A percentile compares a stretch with the other conserved stretches of the same genome.
Conservation (phyloP, 2,329 filamentous ascomycete species). For the Phaeosphaeria sp. region DNA sequence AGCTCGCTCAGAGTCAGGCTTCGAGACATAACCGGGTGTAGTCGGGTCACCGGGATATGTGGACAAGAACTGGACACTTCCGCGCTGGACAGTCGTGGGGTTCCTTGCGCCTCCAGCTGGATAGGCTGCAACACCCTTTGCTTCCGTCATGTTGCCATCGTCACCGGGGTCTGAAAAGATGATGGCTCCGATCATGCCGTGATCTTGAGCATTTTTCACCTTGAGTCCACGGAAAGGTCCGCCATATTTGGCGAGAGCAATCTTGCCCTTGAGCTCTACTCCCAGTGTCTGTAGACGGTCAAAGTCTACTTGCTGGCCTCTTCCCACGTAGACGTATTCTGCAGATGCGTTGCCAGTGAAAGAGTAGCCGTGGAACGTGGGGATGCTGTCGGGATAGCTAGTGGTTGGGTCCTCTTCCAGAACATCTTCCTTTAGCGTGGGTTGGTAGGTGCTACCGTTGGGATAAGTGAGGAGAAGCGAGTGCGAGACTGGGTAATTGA, state of each 20-base stretch:
- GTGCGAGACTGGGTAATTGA: constrained; percentile 48
- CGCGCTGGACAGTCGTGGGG: constrained; percentile 54
- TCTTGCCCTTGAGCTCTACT: constrained; percentile 55
- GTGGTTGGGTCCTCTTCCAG: constrained; percentile 44
- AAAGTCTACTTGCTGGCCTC: constrained; percentile 54
- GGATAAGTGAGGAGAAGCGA: constrained; percentile 41
- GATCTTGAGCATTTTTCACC: constrained; percentile 55
- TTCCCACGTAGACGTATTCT: constrained; percentile 56
- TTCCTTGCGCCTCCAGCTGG: constrained; percentile 53
- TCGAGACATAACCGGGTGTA: constrained; percentile 74
- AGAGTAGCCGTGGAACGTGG: constrained; percentile 58
- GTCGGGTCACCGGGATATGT: constrained; percentile 55
- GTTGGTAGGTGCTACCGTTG: constrained; percentile 42
- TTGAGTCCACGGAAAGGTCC: constrained; percentile 56
- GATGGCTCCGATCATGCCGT: constrained; percentile 54
- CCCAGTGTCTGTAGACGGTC: constrained; percentile 50
- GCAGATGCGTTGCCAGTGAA: constrained; percentile 54
- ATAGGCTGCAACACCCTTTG: constrained; percentile 54
- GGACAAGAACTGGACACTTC: constrained; percentile 66
- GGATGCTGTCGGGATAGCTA: constrained; percentile 49
- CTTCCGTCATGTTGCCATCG: constrained; percentile 56
- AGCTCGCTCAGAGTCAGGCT: constrained; percentile 75
- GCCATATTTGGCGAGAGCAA: constrained; percentile 55
- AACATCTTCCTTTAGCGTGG: constrained; percentile 42
- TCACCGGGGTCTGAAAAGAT: constrained; percentile 56